Conservation (phyloP, 805 yeast genomes). For the Metschnikowia hibisci region DNA sequence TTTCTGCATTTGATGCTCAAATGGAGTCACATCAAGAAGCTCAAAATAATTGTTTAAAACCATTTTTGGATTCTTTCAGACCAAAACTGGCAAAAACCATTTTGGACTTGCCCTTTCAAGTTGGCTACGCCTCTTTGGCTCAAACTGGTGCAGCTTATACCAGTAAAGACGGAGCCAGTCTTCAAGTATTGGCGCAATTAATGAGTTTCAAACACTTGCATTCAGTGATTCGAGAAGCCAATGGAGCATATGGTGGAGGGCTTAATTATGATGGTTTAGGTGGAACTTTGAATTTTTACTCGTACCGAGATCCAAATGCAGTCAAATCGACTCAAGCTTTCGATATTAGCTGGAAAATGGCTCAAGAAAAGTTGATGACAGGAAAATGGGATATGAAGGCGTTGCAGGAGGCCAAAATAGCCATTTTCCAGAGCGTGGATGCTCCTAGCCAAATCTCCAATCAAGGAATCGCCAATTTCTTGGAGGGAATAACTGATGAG, state of each 20-base stretch:
- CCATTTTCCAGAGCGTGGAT: constrained; percentile 88
- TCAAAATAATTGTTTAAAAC: constrained; percentile 15
- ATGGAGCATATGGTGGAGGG: constrained; percentile 99
- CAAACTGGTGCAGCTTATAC: constrained; percentile 62
- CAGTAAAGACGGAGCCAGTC: constrained; percentile 74
- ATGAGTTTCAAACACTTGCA: constrained; percentile 81
- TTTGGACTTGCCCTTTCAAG: constrained; percentile 80
- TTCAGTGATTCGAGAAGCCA: constrained; percentile 86
- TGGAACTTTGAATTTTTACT: constrained; percentile 77
- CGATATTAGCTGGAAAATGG: constrained; percentile 39
- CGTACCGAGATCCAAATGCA: constrained; percentile 94
- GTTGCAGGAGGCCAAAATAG: constrained; percentile 83
- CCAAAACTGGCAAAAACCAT: constrained; percentile 34
- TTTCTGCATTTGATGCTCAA: constrained; percentile 27
- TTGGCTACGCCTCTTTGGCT: constrained; percentile 73
- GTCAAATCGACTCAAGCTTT: constrained; percentile 62
- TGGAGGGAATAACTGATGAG: constrained; percentile 69
- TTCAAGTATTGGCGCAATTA: constrained; percentile 77
- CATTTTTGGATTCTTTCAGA: constrained; percentile 17
- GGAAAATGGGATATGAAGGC: constrained; percentile 56
- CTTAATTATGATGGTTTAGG: constrained; percentile 76
- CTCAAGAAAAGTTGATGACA: constrained; percentile 33
- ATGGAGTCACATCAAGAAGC: constrained; percentile 17
- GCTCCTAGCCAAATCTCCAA: constrained; percentile 79
- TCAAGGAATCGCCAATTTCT: constrained; percentile 69